These are phyloP conservation scores for Rhizopus sp. DNA, from an alignment of 371 early-diverging fungal species.

Conservation along the genomic window DNA sequence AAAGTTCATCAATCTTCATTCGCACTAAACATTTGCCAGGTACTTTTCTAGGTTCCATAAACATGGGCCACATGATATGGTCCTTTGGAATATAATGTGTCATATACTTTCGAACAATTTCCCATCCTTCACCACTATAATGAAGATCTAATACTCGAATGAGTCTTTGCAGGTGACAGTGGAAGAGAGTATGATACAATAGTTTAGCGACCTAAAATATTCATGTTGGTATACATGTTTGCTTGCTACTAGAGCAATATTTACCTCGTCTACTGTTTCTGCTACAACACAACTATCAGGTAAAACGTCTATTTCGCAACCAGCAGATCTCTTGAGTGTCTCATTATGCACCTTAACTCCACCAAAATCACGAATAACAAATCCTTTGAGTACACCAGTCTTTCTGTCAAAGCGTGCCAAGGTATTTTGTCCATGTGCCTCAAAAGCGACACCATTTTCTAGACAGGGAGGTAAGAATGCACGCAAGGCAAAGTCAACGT, in stretches of 20 bases:
- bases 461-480: constrained; percentile 69
- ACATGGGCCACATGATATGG: constrained; percentile 50
- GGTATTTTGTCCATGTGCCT: constrained; percentile 75
- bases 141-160: constrained; percentile 68
- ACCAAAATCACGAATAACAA: constrained; percentile 77
- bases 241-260: not conserved
- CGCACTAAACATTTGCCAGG: constrained; percentile 66
- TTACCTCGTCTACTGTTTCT: constrained; percentile 50
- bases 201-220: constrained; percentile 50
- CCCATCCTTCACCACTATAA: constrained; percentile 70
- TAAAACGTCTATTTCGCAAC: constrained; percentile 54
- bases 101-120: constrained; percentile 55
- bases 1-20: constrained; percentile 74
- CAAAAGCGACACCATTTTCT: constrained; percentile 72
- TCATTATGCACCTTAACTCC: constrained; percentile 67
- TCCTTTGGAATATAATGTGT: constrained; percentile 44
- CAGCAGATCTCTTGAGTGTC: constrained; percentile 48
- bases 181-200: constrained; percentile 72
- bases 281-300: constrained; percentile 64
- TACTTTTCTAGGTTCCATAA: constrained; percentile 44
- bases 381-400: constrained; percentile 62
- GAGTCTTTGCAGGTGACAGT: constrained; percentile 68
- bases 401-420: constrained; percentile 60
- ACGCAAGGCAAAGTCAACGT: constrained; percentile 52
- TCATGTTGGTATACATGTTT: not conserved